These are phyloP conservation scores for Bertia moriformis DNA, from an alignment of 2,329 filamentous ascomycete genomes.

Conservation along the genomic window DNA sequence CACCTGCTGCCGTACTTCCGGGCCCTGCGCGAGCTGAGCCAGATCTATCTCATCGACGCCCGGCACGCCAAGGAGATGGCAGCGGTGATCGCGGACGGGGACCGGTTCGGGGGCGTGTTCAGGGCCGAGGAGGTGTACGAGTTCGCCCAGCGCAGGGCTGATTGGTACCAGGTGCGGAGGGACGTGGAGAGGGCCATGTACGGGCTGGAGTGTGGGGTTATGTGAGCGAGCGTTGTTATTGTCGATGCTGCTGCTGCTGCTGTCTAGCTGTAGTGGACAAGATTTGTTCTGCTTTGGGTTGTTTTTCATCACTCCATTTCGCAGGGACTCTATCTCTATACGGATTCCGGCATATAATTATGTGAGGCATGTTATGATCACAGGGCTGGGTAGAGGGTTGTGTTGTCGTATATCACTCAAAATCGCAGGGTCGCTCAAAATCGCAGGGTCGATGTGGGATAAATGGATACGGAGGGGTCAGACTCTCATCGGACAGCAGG, in stretches of 20 bases:
- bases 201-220: conserved; percentile 73
- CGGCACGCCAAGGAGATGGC: conserved; percentile 87
- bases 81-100: conserved; percentile 79
- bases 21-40: conserved; percentile 77
- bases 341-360: no score
- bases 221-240: no score
- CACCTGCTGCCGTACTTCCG: conserved; percentile 81
- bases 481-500: no score
- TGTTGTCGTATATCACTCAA: no score
- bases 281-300: neutral
- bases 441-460: no score
- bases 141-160: conserved; percentile 81
- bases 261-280: neutral
- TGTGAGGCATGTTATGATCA: no score
- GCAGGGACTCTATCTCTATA: no score
- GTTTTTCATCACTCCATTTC: no score
- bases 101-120: conserved; percentile 83
- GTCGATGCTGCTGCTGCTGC: neutral
- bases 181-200: conserved; percentile 96
- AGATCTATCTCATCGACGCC: conserved; percentile 86
- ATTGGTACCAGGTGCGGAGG: conserved; percentile 83
- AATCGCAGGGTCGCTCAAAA: no score
- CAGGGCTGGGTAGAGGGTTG: no score
- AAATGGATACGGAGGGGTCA: no score
- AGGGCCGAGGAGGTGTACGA: conserved; percentile 94